Base-by-base conservation (phyloP, 2,329 filamentous ascomycete species). In the Fusarium sp. region DNA sequence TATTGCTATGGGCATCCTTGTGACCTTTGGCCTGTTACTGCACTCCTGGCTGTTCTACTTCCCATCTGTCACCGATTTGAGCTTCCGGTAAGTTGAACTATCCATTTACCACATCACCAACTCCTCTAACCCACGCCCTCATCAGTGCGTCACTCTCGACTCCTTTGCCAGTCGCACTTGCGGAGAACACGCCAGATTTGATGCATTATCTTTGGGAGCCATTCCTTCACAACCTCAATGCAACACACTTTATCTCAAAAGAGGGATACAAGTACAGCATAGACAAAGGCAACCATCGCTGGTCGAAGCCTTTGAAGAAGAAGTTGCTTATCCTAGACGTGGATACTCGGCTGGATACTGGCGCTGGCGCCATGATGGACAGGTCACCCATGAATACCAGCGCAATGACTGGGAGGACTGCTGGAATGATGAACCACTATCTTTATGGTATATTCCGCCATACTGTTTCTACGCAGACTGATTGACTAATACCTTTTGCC, bases 281-380 rank as follows among this genome's bases (percentile, higher is more conserved):
- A 1, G n/a, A 54, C 9, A 33, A 55, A 3, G 48, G 47, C 1
- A 51, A 59, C 9, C 2, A 64, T 10, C 57, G 58, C 40, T 71
- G 65, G 68, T 13, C 33, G 3, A 10, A 62, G n/a, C 61, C 56
- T 1, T 33, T 68, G 5, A 62, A 62, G 48, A 72, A 72, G 59
- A 72, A 62, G 51, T 20, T 70, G n/a, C 59, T 72, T 13, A 72
- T 71, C 22, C 17, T 72, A 3, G 68, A 72, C 27, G 58, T 72
- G 17, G 70, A 67, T 41, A 45, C 62, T 11, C 57, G 64, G 23
- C 19, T 71, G 50, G 61, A 70, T 44, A 43, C 35, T 13, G 59
- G 55, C 23, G 44, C 48, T 22, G 70, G 70, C 25, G 64, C 67
- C 11, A 37, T 71, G 41, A 56, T 71, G 49, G 63, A 67, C 4